Base-by-base conservation (phyloP, 345 rosid species). In the Brassica napus region DNA sequence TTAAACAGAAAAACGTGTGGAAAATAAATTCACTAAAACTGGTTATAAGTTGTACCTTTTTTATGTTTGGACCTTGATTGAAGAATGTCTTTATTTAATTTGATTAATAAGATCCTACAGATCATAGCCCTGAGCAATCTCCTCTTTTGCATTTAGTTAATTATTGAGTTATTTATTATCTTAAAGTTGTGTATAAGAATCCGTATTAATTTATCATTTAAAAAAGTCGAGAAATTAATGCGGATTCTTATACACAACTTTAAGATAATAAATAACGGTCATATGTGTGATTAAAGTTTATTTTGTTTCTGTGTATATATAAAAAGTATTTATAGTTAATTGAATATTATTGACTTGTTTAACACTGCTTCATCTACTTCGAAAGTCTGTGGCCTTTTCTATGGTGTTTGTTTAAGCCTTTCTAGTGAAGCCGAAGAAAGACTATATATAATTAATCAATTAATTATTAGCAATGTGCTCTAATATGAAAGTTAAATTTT, bases 321-420 rank as follows among this genome's bases (percentile, higher is more conserved):
- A 55, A 18, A 39, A 30, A 12, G 6, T 18, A 66, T 66, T 14
- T 6, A 28, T 65, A 42, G 34, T 31, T 21, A 58, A 60, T 1
- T 65, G 68, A 65, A 47, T 58, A 65, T 26, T 73, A 59, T 30
- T 6, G 2, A 71, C 14, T 54, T 30, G 37, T 23, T 31, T 47
- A 67, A 11, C 64, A 59, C 44, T 52, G 63, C 62, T 44, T 67
- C 75, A 9, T 66, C 62, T 62, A 9, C 71, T 73, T 69, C 47
- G 14, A 74, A 80, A 74, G 62, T 69, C 6, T 54, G 34, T 44
- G 44, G 26, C 69, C 78, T 69, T 74, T 74, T 69, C 9, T 80
- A 65, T 62, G 79, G 79, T 75, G 76, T 69, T 28, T 55, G 61
- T 69, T 69, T 52, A 11, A 74, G 72, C 79, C 76, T 80, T 75